Evolutionary conservation across 139 green algal species (phyloP).

Genomic region (Dunaliella primolecta): DNA sequence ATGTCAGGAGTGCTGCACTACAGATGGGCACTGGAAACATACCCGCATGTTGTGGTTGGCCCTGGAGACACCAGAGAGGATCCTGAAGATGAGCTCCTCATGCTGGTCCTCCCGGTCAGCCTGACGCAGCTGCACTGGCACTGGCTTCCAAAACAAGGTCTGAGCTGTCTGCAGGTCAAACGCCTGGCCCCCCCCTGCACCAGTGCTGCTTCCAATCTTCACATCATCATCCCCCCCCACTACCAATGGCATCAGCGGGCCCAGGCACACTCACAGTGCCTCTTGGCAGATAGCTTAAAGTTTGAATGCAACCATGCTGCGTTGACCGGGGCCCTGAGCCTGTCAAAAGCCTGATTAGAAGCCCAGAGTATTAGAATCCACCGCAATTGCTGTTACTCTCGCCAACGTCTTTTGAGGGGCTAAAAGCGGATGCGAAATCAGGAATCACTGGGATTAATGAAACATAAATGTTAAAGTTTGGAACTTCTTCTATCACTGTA

Average conservation of each 20-base stretch:
- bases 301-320: too few species aligned
- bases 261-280: too few species aligned
- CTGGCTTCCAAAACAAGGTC: slow-evolving; percentile 70
- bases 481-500: too few species aligned
- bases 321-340: too few species aligned
- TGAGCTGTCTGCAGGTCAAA: slow-evolving; percentile 62
- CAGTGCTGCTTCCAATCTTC: neutral
- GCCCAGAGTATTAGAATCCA: too few species aligned
- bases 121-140: slow-evolving; percentile 59
- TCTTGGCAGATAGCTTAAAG: too few species aligned
- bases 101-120: slow-evolving; percentile 60
- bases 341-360: too few species aligned
- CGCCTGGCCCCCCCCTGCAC: slow-evolving; percentile 18
- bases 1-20: neutral
- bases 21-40: neutral
- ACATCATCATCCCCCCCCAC: neutral
- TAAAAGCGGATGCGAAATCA: too few species aligned
- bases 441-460: too few species aligned
- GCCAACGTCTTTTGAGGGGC: too few species aligned
- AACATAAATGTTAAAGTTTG: too few species aligned
- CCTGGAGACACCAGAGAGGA: slow-evolving; percentile 57
- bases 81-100: slow-evolving; percentile 62
- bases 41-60: slow-evolving; percentile 66
- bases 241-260: neutral
- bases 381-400: too few species aligned